Percentiles rank a stretch among this genome's conserved stretches.
Conservation (phyloP, 179 eudicot species). For the Beta corolliflora region DNA sequence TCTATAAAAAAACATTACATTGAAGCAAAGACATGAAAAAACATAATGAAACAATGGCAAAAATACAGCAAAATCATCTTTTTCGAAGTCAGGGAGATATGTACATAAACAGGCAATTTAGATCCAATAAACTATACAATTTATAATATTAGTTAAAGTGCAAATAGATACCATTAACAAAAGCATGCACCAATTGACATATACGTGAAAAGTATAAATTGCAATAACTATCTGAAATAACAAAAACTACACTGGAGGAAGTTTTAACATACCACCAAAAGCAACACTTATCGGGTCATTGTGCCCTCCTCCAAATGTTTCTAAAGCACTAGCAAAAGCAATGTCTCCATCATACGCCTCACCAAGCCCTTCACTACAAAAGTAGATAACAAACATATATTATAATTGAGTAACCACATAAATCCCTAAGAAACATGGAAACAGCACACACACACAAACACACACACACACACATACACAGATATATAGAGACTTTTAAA, state of each 20-base stretch:
- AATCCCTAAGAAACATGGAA: slow-evolving; percentile 5
- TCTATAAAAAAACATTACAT: background rate
- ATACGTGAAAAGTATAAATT: background rate
- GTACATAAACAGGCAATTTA: background rate
- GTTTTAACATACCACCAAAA: slow-evolving; percentile 73
- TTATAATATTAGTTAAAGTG: background rate
- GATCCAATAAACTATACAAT: too few relatives aligned
- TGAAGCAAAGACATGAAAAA: background rate
- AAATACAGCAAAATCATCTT: background rate
- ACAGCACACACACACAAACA: background rate
- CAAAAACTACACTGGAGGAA: background rate
- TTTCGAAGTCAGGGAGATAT: background rate
- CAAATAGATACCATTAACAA: background rate
- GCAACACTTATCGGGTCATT: slow-evolving; percentile 99
- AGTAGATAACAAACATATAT: slow-evolving; percentile 13
- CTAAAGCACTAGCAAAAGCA: slow-evolving; percentile 95
- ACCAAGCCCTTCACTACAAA: slow-evolving; percentile 93
- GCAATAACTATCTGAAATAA: background rate
- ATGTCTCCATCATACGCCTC: slow-evolving; percentile 99
- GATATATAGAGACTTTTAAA: background rate
- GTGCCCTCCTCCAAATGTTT: slow-evolving; percentile 97
- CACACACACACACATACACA: too few relatives aligned
- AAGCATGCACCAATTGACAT: background rate
- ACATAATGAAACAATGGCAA: background rate
- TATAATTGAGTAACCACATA: background rate